Evolutionary conservation across 352 stramenopile species (phyloP), one percentile per base, ranked within the genome.

Genomic region (Thalassiosira hispida): DNA sequence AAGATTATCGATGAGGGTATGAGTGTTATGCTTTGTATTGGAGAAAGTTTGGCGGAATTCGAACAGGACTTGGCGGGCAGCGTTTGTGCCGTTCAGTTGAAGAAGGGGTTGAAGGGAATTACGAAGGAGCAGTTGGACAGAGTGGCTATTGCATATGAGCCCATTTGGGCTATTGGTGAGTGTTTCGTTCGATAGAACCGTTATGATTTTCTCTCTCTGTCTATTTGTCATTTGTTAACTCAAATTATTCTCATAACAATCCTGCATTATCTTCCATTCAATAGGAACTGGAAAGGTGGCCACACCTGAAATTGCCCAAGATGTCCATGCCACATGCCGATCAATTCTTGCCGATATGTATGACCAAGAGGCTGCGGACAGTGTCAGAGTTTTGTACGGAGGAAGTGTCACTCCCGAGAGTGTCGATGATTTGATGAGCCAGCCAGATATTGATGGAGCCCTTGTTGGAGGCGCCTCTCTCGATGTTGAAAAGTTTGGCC

Each of bases 401-500:
- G 97, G 97, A 52, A 98, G 93, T 63, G 97, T 99, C 11, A 98
- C 95, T 22, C 95, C 95, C 12, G 91, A 93, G 44, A 98, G 97
- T 85, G 96, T 98, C 29, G 93, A 97, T 61, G 96, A 97, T 73
- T 91, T 99, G 7, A 98, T 98, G 81, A 92, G 95, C 66, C 94
- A 98, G 91, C 86, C 93, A 11, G 97, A 99, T 92, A 99, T 99
- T 94, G 97, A 99, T 90, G 97, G 97, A 60, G 97, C 97, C 73
- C 93, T 99, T 23, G 97, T 99, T n/a, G 97, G 97, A 73, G 97
- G 97, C 73, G 97, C 97, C 1, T 98, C 96, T 61, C 92, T 99
- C 51, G 98, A 98, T 86, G 91, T 91, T 14, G 96, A 90, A 18
- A 92, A 98, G 79, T 99, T 99, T 81, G 83, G 96, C 31, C 90